These are phyloP conservation scores for Tilletia walkeri DNA, from an alignment of 1,284 basidiomycete species.

Conservation along the genomic window DNA sequence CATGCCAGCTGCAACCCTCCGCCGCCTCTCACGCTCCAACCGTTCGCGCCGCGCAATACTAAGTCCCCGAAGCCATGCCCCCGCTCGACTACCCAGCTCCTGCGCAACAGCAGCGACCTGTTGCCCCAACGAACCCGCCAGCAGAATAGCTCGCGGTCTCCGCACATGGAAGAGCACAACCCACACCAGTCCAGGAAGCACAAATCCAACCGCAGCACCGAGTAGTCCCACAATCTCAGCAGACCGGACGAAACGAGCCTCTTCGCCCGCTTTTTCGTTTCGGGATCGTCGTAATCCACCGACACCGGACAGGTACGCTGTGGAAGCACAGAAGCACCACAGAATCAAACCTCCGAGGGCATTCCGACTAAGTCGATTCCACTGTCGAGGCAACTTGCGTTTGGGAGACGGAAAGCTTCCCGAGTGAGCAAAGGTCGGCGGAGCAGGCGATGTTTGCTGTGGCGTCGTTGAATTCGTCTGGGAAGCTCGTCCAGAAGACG, in stretches of 20 bases:
- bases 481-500: neutral
- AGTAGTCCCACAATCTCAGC: slow-evolving; percentile 46
- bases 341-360: slow-evolving; percentile 43
- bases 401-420: neutral
- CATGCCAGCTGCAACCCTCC: slow-evolving; percentile 20
- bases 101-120: slow-evolving; percentile 29
- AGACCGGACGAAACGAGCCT: slow-evolving; percentile 44
- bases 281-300: slow-evolving; percentile 41
- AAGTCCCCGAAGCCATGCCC: slow-evolving; percentile 31
- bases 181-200: slow-evolving; percentile 52
- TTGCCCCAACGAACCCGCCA: slow-evolving; percentile 12
- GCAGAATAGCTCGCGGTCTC: slow-evolving; percentile 45
- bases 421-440: neutral
- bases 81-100: slow-evolving; percentile 34
- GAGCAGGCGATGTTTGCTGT: no score
- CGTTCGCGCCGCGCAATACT: slow-evolving; percentile 36
- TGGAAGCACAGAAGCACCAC: slow-evolving; percentile 42
- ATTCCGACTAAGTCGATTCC: slow-evolving; percentile 40
- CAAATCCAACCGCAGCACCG: slow-evolving; percentile 48
- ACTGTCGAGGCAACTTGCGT: slow-evolving; percentile 26
- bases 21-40: slow-evolving; percentile 29
- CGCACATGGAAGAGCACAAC: slow-evolving; percentile 48
- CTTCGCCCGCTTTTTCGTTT: slow-evolving; percentile 43
- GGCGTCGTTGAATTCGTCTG: neutral
- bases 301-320: slow-evolving; percentile 46